Evolutionary conservation across 2,329 filamentous ascomycete genomes (phyloP), one percentile per base, ranked within the genome.

Genomic region (Aspergillus thermomutatus): DNA sequence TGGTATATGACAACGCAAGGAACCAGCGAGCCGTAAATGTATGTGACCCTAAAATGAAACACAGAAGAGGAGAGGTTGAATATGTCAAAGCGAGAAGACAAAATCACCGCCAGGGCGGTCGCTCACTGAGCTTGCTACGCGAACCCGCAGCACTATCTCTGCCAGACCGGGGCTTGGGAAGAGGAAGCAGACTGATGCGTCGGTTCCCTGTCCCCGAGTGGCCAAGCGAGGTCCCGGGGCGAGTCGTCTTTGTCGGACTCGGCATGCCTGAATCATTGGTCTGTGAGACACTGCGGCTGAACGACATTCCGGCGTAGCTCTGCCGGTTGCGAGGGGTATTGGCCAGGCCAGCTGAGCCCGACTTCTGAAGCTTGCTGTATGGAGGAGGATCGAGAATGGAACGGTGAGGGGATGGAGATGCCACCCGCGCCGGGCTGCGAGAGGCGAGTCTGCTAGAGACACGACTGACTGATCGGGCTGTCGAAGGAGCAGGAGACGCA

Each of bases 361-460:
- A 60, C 53, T 70, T 67, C 52, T 69, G 69, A 27, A 76, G 71
- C 55, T 76, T 75, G 64, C 72, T 72, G 59, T 77, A 77, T 25
- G 74, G 73, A 10, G 73, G 73, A n/a, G 74, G 74, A 51, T 76
- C 74, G n/a, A 75, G 62, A 53, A 74, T 34, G 31, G 70, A 58
- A 17, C 60, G 57, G 14, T 52, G 43, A 0, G 69, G 66, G 0
- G 68, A 64, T 9, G 71, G 70, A 14, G 72, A 72, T 19, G 60
- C 51, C 10, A 62, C 57, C 10, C 66, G 70, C 25, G 52, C 61
- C 3, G 72, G 70, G 48, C 69, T 73, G 41, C 69, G 71, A 25
- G 71, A 69, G 26, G 66, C 62, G n/a, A 73, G 55, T 8, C 70
- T 65, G 59, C 60, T 69, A 27, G 69, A 71, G 19, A 72, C 45